Evolutionary conservation across 2,329 filamentous ascomycete species (phyloP).

Genomic region (Claviceps arundinis): DNA sequence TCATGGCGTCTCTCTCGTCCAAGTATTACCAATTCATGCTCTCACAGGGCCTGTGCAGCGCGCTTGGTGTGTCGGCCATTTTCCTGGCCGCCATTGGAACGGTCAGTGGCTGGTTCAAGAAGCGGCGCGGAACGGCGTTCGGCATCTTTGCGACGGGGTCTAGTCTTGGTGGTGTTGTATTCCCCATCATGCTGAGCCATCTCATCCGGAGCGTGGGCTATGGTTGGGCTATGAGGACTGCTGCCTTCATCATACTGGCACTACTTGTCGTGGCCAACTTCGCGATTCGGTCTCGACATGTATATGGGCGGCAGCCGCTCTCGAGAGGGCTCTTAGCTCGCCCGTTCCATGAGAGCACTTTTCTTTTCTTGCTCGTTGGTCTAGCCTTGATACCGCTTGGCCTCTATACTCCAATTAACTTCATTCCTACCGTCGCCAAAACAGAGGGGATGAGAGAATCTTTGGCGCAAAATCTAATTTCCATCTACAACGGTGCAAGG

Average conservation of each 20-base stretch:
- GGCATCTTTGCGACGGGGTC: slow-evolving; percentile 23
- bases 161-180: slow-evolving; percentile 25
- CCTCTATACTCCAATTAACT: slow-evolving; percentile 18
- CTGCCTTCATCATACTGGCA: slow-evolving; percentile 23
- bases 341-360: slow-evolving; percentile 14
- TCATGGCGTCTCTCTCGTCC: slow-evolving; percentile 6
- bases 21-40: slow-evolving; percentile 12
- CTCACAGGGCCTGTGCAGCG: slow-evolving; percentile 23
- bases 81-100: slow-evolving; percentile 20
- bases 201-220: slow-evolving; percentile 23
- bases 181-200: slow-evolving; percentile 26
- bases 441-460: slow-evolving; percentile 8
- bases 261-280: slow-evolving; percentile 20
- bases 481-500: slow-evolving; percentile 13
- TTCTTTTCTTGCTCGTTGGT: slow-evolving; percentile 13
- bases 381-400: slow-evolving; percentile 18
- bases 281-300: slow-evolving; percentile 18
- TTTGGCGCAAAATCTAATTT: slow-evolving; percentile 12
- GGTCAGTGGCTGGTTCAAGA: slow-evolving; percentile 21
- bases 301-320: not conserved
- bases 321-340: slow-evolving; percentile 3
- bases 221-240: slow-evolving; percentile 26
- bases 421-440: slow-evolving; percentile 10
- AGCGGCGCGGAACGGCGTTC: slow-evolving; percentile 21
- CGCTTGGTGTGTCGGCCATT: slow-evolving; percentile 22